Evolutionary conservation across 169 alveolate genomes (phyloP).

Genomic region (Plasmodium coatneyi): DNA sequence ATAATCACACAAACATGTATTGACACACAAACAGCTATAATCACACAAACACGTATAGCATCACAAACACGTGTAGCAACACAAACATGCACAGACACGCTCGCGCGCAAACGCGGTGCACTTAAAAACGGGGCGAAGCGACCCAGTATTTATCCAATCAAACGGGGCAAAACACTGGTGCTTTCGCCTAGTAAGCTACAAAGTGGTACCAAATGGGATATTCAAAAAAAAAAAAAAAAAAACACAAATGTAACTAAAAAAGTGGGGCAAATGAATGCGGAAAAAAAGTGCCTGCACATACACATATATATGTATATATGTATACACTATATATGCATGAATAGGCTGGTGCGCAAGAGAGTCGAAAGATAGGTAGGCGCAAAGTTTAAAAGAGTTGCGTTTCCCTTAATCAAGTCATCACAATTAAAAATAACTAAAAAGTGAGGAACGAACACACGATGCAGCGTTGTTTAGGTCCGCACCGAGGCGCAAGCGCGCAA

Average conservation of each 20-base stretch:
- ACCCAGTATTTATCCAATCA: not conserved
- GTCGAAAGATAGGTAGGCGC: not conserved
- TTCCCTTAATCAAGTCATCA: not conserved
- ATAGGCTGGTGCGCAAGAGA: not conserved
- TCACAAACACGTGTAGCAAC: no score
- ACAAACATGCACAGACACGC: not conserved
- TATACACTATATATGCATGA: not conserved
- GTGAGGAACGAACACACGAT: not conserved
- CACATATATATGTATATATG: not conserved
- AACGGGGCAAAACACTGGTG: not conserved
- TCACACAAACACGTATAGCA: not conserved
- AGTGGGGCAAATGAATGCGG: not conserved
- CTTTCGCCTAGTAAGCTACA: not conserved
- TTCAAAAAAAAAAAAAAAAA: not conserved
- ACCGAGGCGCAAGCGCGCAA: not conserved
- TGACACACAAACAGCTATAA: no score
- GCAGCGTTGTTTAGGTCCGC: not conserved
- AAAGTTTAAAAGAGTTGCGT: not conserved
- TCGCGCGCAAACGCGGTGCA: not conserved
- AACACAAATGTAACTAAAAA: not conserved
- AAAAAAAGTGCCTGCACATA: not conserved
- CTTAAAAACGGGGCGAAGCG: not conserved
- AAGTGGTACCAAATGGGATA: not conserved
- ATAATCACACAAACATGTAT: no score
- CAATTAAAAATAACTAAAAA: conserved; percentile 3